A percentile compares a stretch with the other conserved stretches of the same genome.
Conservation (phyloP, 768 basidiomycete genomes). For the Lentinula boryana region DNA sequence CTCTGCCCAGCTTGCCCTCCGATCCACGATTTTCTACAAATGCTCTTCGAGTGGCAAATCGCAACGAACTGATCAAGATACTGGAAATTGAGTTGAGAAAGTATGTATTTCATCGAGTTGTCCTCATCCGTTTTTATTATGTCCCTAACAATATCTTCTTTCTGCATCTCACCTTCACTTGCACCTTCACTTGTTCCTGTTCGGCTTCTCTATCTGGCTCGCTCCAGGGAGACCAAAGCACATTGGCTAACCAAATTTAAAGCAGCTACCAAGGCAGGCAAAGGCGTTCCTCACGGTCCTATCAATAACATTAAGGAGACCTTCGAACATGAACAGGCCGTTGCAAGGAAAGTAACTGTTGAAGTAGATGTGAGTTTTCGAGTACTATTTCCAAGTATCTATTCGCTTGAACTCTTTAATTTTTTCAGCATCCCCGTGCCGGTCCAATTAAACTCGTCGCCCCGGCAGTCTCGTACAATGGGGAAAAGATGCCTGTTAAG, state of each 20-base stretch:
- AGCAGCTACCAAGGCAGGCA: constrained; percentile 29
- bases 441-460: constrained; percentile 76
- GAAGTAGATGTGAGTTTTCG: constrained; percentile 65
- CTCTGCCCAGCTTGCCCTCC: constrained; percentile 48
- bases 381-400: constrained; percentile 11
- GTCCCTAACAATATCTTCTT: no score
- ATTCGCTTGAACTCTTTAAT: constrained; percentile 13
- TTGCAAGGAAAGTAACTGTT: constrained; percentile 67
- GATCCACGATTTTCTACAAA: constrained; percentile 72
- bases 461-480: constrained; percentile 79
- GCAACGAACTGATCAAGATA: constrained; percentile 59
- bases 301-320: constrained; percentile 91
- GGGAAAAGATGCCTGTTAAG: constrained; percentile 65
- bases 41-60: constrained; percentile 67
- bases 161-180: constrained; percentile 27
- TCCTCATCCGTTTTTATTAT: neutral
- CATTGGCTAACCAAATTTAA: constrained; percentile 73
- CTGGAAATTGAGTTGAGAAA: constrained; percentile 42
- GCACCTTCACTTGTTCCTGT: neutral
- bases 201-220: neutral
- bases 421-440: constrained; percentile 58
- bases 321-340: constrained; percentile 82
- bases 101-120: neutral
- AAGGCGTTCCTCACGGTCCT: constrained; percentile 84
- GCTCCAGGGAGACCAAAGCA: constrained; percentile 42